phyloP scores from a whole-genome alignment of 805 yeast genomes.

The Pichia eremophila region DNA sequence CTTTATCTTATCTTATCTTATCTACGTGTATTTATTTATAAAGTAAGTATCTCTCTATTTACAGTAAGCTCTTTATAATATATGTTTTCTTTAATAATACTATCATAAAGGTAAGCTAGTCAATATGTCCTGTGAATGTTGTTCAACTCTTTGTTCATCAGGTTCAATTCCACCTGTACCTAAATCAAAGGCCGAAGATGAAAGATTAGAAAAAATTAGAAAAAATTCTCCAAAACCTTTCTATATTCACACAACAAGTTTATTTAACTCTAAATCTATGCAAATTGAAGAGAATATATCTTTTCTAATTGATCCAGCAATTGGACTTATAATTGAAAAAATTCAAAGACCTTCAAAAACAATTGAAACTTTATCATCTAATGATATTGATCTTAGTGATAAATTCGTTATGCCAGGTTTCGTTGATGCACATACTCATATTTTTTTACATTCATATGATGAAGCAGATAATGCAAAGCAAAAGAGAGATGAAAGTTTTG shows the following conservation, averaged over 20 bases:
- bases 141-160: constrained; percentile 5
- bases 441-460: constrained; percentile 22
- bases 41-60: too few species aligned
- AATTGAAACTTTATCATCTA: background rate
- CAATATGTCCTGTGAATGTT: constrained; percentile 15
- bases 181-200: constrained; percentile 14
- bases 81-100: too few species aligned
- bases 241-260: constrained; percentile 14
- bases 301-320: constrained; percentile 14
- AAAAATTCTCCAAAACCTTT: constrained; percentile 11
- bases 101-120: background rate
- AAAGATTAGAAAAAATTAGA: constrained; percentile 11
- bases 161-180: constrained; percentile 12
- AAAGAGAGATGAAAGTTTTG: constrained; percentile 21
- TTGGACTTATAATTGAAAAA: constrained; percentile 14
- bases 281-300: constrained; percentile 12
- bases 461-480: constrained; percentile 21
- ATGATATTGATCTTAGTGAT: constrained; percentile 19
- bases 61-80: too few species aligned
- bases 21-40: too few species aligned
- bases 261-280: constrained; percentile 15
- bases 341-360: constrained; percentile 6
- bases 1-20: too few species aligned
- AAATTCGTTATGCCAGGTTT: constrained; percentile 20
- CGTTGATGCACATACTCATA: constrained; percentile 25